phyloP scores from a whole-genome alignment of 139 green algal species.

The Haematococcus lacustris region DNA sequence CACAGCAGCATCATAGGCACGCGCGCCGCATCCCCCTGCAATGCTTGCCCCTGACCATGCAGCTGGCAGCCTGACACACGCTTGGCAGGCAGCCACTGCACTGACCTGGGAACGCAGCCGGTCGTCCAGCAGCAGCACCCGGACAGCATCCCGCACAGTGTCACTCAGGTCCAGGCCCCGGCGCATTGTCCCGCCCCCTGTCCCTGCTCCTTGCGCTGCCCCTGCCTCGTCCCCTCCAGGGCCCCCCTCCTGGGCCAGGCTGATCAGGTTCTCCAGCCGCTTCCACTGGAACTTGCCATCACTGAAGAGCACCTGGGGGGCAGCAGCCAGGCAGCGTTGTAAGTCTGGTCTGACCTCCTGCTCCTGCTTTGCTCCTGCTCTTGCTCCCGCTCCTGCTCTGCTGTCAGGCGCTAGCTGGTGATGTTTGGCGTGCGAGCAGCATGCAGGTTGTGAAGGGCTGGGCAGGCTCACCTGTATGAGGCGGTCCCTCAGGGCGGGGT shows the following conservation, averaged over 20 bases:
- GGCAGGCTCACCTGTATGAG: constrained; percentile 86
- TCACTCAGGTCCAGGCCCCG: constrained; percentile 79
- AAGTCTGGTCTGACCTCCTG: too few species aligned
- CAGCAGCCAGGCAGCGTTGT: too few species aligned
- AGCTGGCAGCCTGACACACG: background rate
- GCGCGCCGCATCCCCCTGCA: background rate
- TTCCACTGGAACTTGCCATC: constrained; percentile 91
- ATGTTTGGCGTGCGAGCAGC: too few species aligned
- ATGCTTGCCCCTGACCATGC: background rate
- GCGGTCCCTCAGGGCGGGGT: constrained; percentile 85
- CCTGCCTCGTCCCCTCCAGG: constrained; percentile 17
- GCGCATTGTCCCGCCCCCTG: background rate
- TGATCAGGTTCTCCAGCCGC: constrained; percentile 91
- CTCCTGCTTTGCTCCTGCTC: too few species aligned
- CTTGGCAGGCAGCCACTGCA: background rate
- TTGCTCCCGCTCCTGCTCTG: too few species aligned
- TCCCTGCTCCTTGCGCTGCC: constrained; percentile 7
- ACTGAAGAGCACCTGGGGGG: constrained; percentile 78
- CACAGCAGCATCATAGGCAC: background rate
- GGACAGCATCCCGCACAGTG: constrained; percentile 72
- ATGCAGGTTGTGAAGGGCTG: too few species aligned
- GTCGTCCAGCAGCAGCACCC: constrained; percentile 72
- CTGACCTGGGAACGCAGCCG: constrained; percentile 72
- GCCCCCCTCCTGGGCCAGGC: constrained; percentile 70
- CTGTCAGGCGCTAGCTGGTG: too few species aligned